Evolutionary conservation across 2,329 filamentous ascomycete genomes (phyloP).

Genomic region (Diaporthe eres): DNA sequence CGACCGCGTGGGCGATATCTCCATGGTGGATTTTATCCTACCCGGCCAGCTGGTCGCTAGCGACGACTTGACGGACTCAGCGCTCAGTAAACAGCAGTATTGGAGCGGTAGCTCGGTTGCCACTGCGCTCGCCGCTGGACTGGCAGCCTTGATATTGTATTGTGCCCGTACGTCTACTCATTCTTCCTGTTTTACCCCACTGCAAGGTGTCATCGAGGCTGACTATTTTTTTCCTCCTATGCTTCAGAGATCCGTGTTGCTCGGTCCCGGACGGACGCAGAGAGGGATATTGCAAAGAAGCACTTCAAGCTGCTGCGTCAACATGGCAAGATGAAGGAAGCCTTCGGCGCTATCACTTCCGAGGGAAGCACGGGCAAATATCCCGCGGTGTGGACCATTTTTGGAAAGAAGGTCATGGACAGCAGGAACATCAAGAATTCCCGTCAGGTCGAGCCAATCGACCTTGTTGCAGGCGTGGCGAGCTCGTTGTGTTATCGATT

Average conservation of each 20-base stretch:
- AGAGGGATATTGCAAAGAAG: not conserved
- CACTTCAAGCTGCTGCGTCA: constrained; percentile 2
- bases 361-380: not conserved
- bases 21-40: constrained; percentile 49
- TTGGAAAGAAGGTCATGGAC: not conserved
- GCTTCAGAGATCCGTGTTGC: not conserved
- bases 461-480: not conserved
- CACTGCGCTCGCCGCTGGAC: constrained; percentile 49
- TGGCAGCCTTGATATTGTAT: constrained; percentile 50
- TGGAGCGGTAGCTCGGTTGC: constrained; percentile 47
- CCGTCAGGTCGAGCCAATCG: not conserved
- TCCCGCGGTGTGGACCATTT: not conserved
- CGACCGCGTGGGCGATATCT: constrained; percentile 44
- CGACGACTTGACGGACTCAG: constrained; percentile 19
- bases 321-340: not conserved
- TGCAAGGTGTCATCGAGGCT: not conserved
- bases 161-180: not conserved
- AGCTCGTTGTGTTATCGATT: not conserved
- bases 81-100: constrained; percentile 9
- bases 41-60: constrained; percentile 48
- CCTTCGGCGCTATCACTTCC: not conserved
- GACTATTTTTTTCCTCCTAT: not conserved
- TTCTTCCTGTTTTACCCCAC: not conserved
- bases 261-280: not conserved
- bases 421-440: not conserved